Evolutionary conservation across 2,329 filamentous ascomycete species (phyloP).

Genomic region (Seiridium unicorne): DNA sequence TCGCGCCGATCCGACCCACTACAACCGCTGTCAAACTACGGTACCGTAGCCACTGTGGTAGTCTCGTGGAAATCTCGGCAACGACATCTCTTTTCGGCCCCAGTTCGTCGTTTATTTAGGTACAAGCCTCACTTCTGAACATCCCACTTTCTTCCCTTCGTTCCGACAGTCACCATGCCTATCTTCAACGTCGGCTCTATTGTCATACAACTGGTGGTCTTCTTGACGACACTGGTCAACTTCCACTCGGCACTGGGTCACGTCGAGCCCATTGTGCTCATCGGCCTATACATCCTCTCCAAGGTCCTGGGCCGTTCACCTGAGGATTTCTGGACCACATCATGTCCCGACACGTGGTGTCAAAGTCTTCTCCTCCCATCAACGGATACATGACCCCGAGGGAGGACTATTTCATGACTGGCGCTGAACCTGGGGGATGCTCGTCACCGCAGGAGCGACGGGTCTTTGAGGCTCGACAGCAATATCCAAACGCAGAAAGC

Average conservation of each 20-base stretch:
- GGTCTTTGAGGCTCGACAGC: slow-evolving; percentile 9
- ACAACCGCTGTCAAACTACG: too few relatives aligned
- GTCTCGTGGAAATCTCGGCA: slow-evolving; percentile 5
- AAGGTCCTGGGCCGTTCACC: slow-evolving; percentile 46
- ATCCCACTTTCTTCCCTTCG: background rate
- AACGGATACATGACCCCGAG: slow-evolving; percentile 26
- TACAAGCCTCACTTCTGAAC: background rate
- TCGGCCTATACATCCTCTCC: slow-evolving; percentile 46
- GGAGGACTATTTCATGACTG: slow-evolving; percentile 19
- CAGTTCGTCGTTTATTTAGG: background rate
- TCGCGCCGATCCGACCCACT: slow-evolving; percentile 1
- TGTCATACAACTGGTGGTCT: slow-evolving; percentile 50
- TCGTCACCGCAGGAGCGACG: slow-evolving; percentile 13
- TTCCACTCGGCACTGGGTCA: slow-evolving; percentile 49
- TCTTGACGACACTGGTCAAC: slow-evolving; percentile 52
- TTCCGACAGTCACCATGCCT: slow-evolving; percentile 38
- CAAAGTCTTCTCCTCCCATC: slow-evolving; percentile 16
- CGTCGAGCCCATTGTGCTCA: slow-evolving; percentile 44
- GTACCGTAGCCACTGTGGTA: background rate
- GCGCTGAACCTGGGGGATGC: slow-evolving; percentile 13
- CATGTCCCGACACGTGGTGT: slow-evolving; percentile 22
- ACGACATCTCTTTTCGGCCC: background rate
- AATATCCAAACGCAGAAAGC: slow-evolving; percentile 18
- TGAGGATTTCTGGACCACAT: slow-evolving; percentile 40
- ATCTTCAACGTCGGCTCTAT: slow-evolving; percentile 51